Evolutionary conservation across 257 asterid genomes (phyloP), one percentile per base, ranked within the genome.

Genomic region (Solanum peruvianum): DNA sequence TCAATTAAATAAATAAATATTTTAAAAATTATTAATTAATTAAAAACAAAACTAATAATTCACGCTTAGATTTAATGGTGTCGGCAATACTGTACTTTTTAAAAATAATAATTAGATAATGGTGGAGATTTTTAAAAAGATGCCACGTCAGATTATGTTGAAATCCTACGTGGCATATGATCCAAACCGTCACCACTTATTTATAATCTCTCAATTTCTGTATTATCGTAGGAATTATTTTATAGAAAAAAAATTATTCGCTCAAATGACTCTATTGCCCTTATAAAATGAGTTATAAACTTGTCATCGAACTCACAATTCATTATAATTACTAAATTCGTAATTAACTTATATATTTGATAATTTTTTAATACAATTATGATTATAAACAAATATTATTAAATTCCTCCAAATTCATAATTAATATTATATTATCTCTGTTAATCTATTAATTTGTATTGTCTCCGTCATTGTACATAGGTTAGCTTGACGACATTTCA

Each of bases 131-230:
- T 56, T 56, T 75, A 41, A 90, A 45, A 29, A 44, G 27, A 44
- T 52, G 87, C 88, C 90, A 85, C 85, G 84, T 82, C 58, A 69
- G 88, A 88, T 82, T n/a, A 8, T 20, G 11, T 1, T 18, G 18
- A 41, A 47, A 83, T 87, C 87, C 80, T 49, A 87, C 80, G 69
- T 90, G 89, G 88, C 83, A 39, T 18, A 23, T 47, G 62, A 71
- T 62, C 14, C 73, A 70, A 82, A 52, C 87, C 12, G 8, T 16
- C 14, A 45, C 88, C 86, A 64, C 88, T 73, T 44, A 78, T 80
- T 41, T 60, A 7, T 35, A 60, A 83, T 83, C 58, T 7, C n/a
- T 41, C 31, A 66, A 18, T 11, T 16, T 27, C n/a, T n/a, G 4
- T 78, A 84, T 60, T 62, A 12, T 56, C 58, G n/a, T 23, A 44